Evolutionary conservation across 2,329 filamentous ascomycete species (phyloP), one percentile per base, ranked within the genome.

Genomic region (Colletotrichum somersetense): DNA sequence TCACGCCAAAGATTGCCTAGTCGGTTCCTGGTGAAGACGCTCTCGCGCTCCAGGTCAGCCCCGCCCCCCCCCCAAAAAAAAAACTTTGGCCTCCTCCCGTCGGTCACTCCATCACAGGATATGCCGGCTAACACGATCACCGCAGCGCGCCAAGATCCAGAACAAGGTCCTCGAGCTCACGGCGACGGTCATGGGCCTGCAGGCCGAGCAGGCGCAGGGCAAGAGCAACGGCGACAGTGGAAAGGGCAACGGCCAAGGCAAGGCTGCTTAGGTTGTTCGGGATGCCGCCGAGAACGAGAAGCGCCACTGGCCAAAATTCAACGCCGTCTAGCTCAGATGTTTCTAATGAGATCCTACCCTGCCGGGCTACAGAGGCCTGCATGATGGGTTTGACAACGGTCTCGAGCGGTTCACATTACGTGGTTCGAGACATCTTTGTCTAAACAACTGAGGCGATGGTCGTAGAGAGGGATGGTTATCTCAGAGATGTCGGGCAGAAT

Each of bases 141-240:
- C 18, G 42, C 64, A 85, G 84, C 82, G 83, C 67, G 87, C 86
- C 77, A 89, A 89, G 81, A 89, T 85, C 71, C 88, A 88, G 84
- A 89, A 89, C 84, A 89, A 89, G 81, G 85, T 89, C 18, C 78
- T 89, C 63, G 89, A 89, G 81, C 81, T 89, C 74, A 85, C 84
- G 40, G 85, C 87, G 35, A 85, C 85, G 58, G 80, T 88, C 33
- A 78, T 89, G 44, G 80, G 83, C 74, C 84, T 89, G 10, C 80
- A 85, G 77, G 82, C 85, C 52, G 79, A 89, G 72, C 79, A 83
- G 69, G 88, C 87, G 0, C 85, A 89, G 75, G 87, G 88, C 30
- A 72, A 63, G 40, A 58, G 26, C 20, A 52, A 50, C 40, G 52
- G 44, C 10, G 35, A 8, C 35, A 38, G 11, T 38, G 35, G 35